These are phyloP conservation scores for Ochetophila trinervis DNA, from an alignment of 306 rosid species.

Conservation along the genomic window DNA sequence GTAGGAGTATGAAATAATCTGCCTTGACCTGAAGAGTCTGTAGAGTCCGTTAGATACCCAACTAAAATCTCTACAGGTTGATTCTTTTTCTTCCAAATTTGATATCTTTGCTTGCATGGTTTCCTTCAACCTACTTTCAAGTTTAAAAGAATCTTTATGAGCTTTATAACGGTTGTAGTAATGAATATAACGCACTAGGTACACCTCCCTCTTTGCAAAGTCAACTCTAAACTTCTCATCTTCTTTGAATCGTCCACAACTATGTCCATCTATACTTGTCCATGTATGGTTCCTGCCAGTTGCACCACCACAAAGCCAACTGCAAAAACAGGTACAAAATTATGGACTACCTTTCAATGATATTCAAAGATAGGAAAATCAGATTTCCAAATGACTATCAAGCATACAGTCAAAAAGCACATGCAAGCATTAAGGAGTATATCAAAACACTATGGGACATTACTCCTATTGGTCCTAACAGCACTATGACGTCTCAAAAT, in stretches of 20 bases:
- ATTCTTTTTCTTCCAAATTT: constrained; percentile 16
- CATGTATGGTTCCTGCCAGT: constrained; percentile 28
- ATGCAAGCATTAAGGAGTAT: too few relatives aligned
- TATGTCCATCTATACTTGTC: constrained; percentile 20
- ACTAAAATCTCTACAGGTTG: constrained; percentile 11
- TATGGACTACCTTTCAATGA: too few relatives aligned
- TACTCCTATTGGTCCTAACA: too few relatives aligned
- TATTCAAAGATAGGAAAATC: not conserved
- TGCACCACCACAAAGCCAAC: constrained; percentile 45
- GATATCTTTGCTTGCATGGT: constrained; percentile 16
- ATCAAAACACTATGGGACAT: too few relatives aligned
- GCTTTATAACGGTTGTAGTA: constrained; percentile 35
- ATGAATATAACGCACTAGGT: constrained; percentile 30
- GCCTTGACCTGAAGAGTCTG: constrained; percentile 36
- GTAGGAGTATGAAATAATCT: constrained; percentile 31
- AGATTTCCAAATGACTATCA: not conserved
- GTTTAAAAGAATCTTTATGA: constrained; percentile 32
- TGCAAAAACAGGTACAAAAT: constrained; percentile 9
- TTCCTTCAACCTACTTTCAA: constrained; percentile 25
- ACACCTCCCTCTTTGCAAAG: constrained; percentile 25
- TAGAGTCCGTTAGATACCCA: constrained; percentile 25
- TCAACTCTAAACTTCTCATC: constrained; percentile 12
- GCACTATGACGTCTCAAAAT: too few relatives aligned
- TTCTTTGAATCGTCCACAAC: constrained; percentile 38
- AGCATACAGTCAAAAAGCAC: not conserved